These are phyloP conservation scores for Botrytis sinoallii DNA, from an alignment of 2,329 filamentous ascomycete genomes.

Conservation along the genomic window DNA sequence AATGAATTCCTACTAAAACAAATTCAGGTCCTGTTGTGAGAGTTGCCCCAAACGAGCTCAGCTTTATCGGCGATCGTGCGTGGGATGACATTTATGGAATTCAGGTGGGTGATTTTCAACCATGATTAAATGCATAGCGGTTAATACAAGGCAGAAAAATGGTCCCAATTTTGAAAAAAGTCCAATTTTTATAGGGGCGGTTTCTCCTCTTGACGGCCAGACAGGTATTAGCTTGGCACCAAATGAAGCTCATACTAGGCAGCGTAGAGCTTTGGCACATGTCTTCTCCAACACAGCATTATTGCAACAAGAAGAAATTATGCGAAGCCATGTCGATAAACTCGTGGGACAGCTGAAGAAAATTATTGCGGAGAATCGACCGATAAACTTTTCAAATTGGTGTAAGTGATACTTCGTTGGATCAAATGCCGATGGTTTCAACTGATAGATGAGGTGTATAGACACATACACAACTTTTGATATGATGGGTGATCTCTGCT, in stretches of 20 bases:
- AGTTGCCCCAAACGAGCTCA: slow-evolving; percentile 35
- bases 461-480: slow-evolving; percentile 38
- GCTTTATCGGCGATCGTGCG: slow-evolving; percentile 25
- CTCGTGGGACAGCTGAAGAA: background rate
- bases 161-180: slow-evolving; percentile 11
- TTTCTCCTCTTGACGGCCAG: slow-evolving; percentile 9
- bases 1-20: too few species aligned
- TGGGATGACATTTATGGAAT: slow-evolving; percentile 3
- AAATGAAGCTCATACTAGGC: slow-evolving; percentile 27
- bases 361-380: background rate
- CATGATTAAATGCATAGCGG: background rate
- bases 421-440: background rate
- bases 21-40: slow-evolving; percentile 33
- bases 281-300: slow-evolving; percentile 38
- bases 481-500: slow-evolving; percentile 44
- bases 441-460: background rate
- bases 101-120: slow-evolving; percentile 5
- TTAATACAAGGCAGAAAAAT: slow-evolving; percentile 15
- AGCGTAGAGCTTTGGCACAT: slow-evolving; percentile 31
- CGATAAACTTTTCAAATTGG: slow-evolving; percentile 1
- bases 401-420: background rate
- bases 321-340: slow-evolving; percentile 19
- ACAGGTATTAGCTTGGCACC: slow-evolving; percentile 18
- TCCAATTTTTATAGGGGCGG: slow-evolving; percentile 20
- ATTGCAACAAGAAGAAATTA: slow-evolving; percentile 34